Evolutionary conservation across 2,329 filamentous ascomycete species (phyloP).

Genomic region (Microcyclosporella mali): DNA sequence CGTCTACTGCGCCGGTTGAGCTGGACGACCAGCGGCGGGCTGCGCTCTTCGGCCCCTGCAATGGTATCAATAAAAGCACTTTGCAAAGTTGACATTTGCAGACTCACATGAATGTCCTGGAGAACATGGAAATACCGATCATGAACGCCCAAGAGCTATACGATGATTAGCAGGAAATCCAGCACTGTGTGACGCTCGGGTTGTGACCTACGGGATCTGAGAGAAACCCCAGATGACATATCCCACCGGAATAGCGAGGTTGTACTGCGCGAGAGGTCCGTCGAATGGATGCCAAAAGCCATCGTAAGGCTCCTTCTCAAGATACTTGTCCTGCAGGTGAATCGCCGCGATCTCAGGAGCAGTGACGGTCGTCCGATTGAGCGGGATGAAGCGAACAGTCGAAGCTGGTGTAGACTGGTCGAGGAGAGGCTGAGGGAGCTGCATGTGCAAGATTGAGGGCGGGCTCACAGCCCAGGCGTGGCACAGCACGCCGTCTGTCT

Average conservation of each 20-base stretch:
- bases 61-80: background rate
- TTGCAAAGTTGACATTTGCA: background rate
- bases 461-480: conserved; percentile 63
- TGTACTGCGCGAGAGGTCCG: conserved; percentile 57
- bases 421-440: conserved; percentile 53
- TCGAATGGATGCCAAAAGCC: conserved; percentile 73
- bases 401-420: conserved; percentile 59
- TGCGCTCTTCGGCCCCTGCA: conserved; percentile 1
- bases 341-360: conserved; percentile 58
- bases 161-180: too few relatives aligned
- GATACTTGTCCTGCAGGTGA: conserved; percentile 53
- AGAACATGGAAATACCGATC: conserved; percentile 9
- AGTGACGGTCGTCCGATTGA: conserved; percentile 66
- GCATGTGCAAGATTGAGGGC: conserved; percentile 60
- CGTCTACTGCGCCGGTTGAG: conserved; percentile 4
- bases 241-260: conserved; percentile 57
- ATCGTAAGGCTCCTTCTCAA: conserved; percentile 49
- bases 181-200: too few relatives aligned
- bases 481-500: conserved; percentile 67
- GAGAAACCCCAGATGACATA: conserved; percentile 60
- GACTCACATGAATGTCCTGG: conserved; percentile 9
- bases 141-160: conserved; percentile 11
- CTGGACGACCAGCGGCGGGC: conserved; percentile 1
- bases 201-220: conserved; percentile 53
- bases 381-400: conserved; percentile 57